Evolutionary conservation across 306 rosid species (phyloP).

Genomic region (Oxytropis ochrocephala): DNA sequence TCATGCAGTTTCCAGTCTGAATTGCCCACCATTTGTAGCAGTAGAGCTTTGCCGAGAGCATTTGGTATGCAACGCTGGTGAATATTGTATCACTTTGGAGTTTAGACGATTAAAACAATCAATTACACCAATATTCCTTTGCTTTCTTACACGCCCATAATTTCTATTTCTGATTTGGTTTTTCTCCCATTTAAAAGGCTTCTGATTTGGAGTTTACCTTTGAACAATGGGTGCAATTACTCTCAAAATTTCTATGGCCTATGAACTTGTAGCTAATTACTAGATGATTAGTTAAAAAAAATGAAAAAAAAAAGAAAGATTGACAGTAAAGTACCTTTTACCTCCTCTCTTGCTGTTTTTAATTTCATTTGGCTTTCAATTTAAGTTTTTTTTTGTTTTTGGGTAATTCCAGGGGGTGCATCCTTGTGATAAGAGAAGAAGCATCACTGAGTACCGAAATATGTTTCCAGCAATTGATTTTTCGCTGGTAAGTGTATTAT

Average conservation of each 20-base stretch:
- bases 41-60: constrained; percentile 90
- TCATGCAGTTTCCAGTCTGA: constrained; percentile 58
- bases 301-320: constrained; percentile 9
- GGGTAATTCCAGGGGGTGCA: constrained; percentile 67
- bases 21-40: constrained; percentile 73
- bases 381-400: neutral
- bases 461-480: constrained; percentile 92
- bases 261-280: neutral
- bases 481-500: constrained; percentile 52
- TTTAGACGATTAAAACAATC: neutral
- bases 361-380: neutral
- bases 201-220: neutral
- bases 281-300: neutral
- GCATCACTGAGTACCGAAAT: constrained; percentile 53
- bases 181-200: neutral
- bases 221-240: neutral
- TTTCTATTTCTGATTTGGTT: neutral
- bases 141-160: neutral
- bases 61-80: constrained; percentile 46
- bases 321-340: neutral
- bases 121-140: neutral
- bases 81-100: neutral
- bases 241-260: constrained; percentile 1
- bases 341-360: neutral
- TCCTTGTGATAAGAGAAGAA: constrained; percentile 94